These are phyloP conservation scores for Phialophora chinensis DNA, from an alignment of 2,329 filamentous ascomycete genomes.

Conservation along the genomic window DNA sequence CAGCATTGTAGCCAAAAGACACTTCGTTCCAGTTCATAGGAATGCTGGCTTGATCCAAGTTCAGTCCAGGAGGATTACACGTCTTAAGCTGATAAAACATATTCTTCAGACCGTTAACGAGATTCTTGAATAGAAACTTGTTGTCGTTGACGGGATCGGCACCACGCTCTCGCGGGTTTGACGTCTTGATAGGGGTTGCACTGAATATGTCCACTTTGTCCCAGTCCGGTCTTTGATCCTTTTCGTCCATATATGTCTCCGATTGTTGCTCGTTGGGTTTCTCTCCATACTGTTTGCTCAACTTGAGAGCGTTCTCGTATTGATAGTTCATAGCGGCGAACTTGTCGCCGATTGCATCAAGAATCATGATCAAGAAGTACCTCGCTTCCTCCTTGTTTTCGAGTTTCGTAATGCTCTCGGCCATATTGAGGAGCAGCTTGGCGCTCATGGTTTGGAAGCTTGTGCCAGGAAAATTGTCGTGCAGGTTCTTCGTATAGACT, in stretches of 20 bases:
- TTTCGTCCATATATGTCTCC: slow-evolving; percentile 85
- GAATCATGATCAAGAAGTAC: slow-evolving; percentile 94
- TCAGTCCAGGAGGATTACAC: slow-evolving; percentile 74
- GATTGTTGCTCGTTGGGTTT: slow-evolving; percentile 67
- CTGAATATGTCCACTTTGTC: slow-evolving; percentile 98
- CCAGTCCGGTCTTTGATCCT: slow-evolving; percentile 84
- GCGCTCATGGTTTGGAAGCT: slow-evolving; percentile 99
- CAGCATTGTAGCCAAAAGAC: slow-evolving; percentile 93
- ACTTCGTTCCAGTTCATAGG: slow-evolving; percentile 94
- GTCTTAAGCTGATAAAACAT: slow-evolving; percentile 93
- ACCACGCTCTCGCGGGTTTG: slow-evolving; percentile 85
- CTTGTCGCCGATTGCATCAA: slow-evolving; percentile 97
- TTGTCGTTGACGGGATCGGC: slow-evolving; percentile 94
- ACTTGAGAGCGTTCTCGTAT: slow-evolving; percentile 91
- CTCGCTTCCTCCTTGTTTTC: slow-evolving; percentile 92
- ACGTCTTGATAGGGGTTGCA: slow-evolving; percentile 94
- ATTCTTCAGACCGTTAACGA: slow-evolving; percentile 94
- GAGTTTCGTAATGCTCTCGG: slow-evolving; percentile 93
- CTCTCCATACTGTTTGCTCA: slow-evolving; percentile 77
- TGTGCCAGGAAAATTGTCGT: slow-evolving; percentile 94
- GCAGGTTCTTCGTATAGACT: slow-evolving; percentile 94
- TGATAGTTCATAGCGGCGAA: slow-evolving; percentile 98
- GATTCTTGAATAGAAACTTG: slow-evolving; percentile 95
- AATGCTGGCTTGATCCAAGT: slow-evolving; percentile 76
- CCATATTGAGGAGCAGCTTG: slow-evolving; percentile 95